Evolutionary conservation across 129 eudicot species (phyloP).

Genomic region (Pulicaria dysenterica): DNA sequence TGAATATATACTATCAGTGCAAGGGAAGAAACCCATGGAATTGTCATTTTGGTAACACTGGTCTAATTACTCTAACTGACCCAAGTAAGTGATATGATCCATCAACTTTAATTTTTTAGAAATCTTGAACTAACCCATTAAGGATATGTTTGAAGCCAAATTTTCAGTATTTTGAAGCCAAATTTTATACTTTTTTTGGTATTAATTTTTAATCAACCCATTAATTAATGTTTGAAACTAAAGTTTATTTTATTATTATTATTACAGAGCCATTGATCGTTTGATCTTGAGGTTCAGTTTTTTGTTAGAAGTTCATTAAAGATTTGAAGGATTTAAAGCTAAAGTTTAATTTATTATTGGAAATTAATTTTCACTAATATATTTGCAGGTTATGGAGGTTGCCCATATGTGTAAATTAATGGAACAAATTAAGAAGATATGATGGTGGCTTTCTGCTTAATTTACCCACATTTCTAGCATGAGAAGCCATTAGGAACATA

Average conservation of each 20-base stretch:
- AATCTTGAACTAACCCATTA: neutral
- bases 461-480: constrained; percentile 1
- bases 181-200: neutral
- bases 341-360: neutral
- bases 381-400: constrained; percentile 66
- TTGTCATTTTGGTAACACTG: constrained; percentile 69
- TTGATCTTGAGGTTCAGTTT: neutral
- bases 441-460: too few relatives aligned
- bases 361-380: neutral
- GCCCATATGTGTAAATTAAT: constrained; percentile 41
- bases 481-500: constrained; percentile 14
- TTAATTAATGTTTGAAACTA: neutral
- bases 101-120: neutral
- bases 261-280: neutral
- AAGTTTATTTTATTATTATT: neutral
- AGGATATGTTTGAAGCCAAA: neutral
- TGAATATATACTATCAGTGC: constrained; percentile 75
- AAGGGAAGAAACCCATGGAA: constrained; percentile 66
- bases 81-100: constrained; percentile 59
- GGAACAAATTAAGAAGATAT: neutral
- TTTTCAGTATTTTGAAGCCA: neutral
- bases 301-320: neutral
- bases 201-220: neutral
- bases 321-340: neutral
- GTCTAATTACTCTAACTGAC: constrained; percentile 55